These are phyloP conservation scores for Pseudohyphozyma bogoriensis DNA, from an alignment of 768 basidiomycete species.

Conservation along the genomic window DNA sequence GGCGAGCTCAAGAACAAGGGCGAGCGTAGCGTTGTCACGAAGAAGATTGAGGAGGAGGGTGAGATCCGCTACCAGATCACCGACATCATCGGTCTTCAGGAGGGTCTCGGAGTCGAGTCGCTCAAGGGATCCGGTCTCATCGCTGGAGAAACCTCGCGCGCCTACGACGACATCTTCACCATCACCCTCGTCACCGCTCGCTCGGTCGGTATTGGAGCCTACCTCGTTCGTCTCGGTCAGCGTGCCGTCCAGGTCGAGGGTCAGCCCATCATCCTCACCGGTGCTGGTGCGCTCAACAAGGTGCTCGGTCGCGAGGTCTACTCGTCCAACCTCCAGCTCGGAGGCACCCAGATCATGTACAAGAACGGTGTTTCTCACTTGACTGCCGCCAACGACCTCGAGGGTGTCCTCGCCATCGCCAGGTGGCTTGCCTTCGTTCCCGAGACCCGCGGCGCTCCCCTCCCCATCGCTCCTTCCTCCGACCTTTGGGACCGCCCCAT, in stretches of 20 bases:
- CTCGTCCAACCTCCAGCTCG: slow-evolving; percentile 94
- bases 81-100: slow-evolving; percentile 91
- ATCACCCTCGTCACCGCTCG: slow-evolving; percentile 97
- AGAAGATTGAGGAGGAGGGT: slow-evolving; percentile 73
- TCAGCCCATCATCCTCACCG: slow-evolving; percentile 97
- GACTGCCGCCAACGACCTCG: slow-evolving; percentile 85
- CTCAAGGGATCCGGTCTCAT: slow-evolving; percentile 94
- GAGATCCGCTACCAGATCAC: slow-evolving; percentile 89
- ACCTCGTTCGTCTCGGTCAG: slow-evolving; percentile 94
- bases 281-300: slow-evolving; percentile 93
- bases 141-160: slow-evolving; percentile 94
- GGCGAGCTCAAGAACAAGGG: slow-evolving; percentile 83
- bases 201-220: slow-evolving; percentile 97
- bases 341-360: slow-evolving; percentile 99
- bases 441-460: slow-evolving; percentile 61
- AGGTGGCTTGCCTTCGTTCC: slow-evolving; percentile 94
- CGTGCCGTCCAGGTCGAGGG: slow-evolving; percentile 98
- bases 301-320: slow-evolving; percentile 98
- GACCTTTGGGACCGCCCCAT: slow-evolving; percentile 92
- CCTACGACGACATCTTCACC: slow-evolving; percentile 99
- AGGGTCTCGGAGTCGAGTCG: slow-evolving; percentile 93
- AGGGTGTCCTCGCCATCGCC: slow-evolving; percentile 86
- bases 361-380: slow-evolving; percentile 98
- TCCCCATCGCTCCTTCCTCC: slow-evolving; percentile 61
- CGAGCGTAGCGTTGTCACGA: slow-evolving; percentile 61